Base-by-base conservation (phyloP, 129 eudicot genomes). In the Chrysanthemum seticuspe region DNA sequence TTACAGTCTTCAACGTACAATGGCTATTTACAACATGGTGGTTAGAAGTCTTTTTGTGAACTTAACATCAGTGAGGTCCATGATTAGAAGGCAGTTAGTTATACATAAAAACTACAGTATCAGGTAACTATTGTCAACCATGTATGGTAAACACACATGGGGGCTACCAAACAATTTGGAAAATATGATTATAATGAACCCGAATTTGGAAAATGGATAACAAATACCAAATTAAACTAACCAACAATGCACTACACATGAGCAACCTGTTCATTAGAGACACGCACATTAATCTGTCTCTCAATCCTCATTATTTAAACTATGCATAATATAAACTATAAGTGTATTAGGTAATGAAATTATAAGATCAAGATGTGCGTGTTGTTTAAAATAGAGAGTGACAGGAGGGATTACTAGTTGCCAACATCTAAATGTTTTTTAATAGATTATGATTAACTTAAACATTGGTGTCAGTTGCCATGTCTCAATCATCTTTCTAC, bases 241-340 rank as follows among this genome's bases (percentile, higher is more conserved):
- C 72, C 76, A 78, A 31, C 81, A 71, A 78, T 70, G 81, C 81
- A 51, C 58, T 78, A 65, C 72, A 71, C 81, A 78, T 78, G 81
- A 78, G 67, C 81, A 78, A 78, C 77, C 81, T 78, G 56, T 78
- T 7, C 67, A 70, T n/a, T 63, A 70, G 6, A 77, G 64, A 62
- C 76, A 70, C 45, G 54, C 76, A 52, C 71, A 70, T 52, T 62
- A 21, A 63, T 62, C 64, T 44, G 72, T 53, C 29, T 36, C 49
- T 48, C 16, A 23, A 49, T 13, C 13, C 12, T 60, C 52, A 25
- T 61, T 62, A 62, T 13, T 36, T 62, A 40, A 70, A 77, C 13
- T 36, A 61, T 31, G 53, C 62, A 68, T 25, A 50, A 6, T 11
- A 65, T 61, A 61, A 10, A 65, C 48, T n/a, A 16, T 25, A 27